A percentile compares a stretch with the other conserved stretches of the same genome.
Evolutionary conservation across 2,329 filamentous ascomycete genomes (phyloP).

Genomic region (Uncinocarpus reesii): DNA sequence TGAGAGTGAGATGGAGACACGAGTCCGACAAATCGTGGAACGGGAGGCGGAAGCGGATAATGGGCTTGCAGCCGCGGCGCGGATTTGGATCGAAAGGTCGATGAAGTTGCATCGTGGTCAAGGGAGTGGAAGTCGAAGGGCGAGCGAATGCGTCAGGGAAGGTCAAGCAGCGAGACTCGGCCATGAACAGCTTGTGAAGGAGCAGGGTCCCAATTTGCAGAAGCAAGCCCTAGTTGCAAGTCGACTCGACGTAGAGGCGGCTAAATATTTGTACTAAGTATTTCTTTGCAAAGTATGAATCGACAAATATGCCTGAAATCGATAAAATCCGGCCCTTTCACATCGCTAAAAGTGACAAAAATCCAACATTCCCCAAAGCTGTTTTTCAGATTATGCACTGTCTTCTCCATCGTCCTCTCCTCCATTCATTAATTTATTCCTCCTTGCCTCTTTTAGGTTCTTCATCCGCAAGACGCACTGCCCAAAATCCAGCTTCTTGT

Average conservation of each 20-base stretch:
- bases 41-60: conserved; percentile 40
- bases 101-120: conserved; percentile 39
- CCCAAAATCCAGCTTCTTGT: conserved; percentile 30
- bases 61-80: conserved; percentile 36
- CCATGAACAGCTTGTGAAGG: too few species aligned
- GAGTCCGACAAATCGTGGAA: conserved; percentile 53
- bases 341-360: neutral
- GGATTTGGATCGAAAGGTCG: conserved; percentile 44
- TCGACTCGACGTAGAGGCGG: too few species aligned
- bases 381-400: neutral
- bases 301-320: too few species aligned
- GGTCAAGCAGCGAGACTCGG: too few species aligned
- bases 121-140: conserved; percentile 28
- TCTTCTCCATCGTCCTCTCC: conserved; percentile 4
- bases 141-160: too few species aligned
- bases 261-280: too few species aligned
- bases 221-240: too few species aligned
- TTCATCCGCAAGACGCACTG: conserved; percentile 29
- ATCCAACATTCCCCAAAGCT: neutral
- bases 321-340: too few species aligned
- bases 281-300: too few species aligned
- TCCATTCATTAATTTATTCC: neutral
- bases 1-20: conserved; percentile 29
- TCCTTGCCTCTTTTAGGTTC: conserved; percentile 20
- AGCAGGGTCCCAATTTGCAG: too few species aligned